Percentiles rank a stretch among this genome's conserved stretches.
Evolutionary conservation across 768 basidiomycete genomes (phyloP).

Genomic region (Plicaturopsis crispa): DNA sequence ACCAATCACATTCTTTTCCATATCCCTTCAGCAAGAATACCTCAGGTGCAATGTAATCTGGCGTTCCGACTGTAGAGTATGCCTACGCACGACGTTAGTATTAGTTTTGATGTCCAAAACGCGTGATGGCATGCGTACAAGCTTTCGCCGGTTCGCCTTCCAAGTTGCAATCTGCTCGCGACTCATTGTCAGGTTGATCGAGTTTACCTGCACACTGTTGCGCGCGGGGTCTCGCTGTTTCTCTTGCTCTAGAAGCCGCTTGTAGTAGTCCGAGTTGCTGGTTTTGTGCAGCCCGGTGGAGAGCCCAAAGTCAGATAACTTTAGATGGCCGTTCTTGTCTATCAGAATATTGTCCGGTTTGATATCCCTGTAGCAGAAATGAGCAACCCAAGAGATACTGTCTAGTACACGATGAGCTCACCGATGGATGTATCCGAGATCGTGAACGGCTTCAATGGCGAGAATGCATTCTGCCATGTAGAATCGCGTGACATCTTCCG

Average conservation of each 20-base stretch:
- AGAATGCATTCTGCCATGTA: constrained; percentile 99
- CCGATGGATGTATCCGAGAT: constrained; percentile 99
- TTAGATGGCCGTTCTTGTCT: constrained; percentile 94
- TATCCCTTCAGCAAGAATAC: constrained; percentile 97
- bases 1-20: constrained; percentile 99
- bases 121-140: constrained; percentile 50
- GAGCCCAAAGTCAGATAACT: constrained; percentile 96
- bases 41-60: constrained; percentile 85
- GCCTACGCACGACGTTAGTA: constrained; percentile 42
- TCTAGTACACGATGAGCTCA: constrained; percentile 25
- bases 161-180: constrained; percentile 96
- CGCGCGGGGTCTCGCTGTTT: constrained; percentile 59
- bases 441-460: constrained; percentile 97
- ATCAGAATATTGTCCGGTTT: constrained; percentile 99
- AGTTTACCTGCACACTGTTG: constrained; percentile 96
- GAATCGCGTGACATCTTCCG: constrained; percentile 96
- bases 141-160: constrained; percentile 96
- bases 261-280: constrained; percentile 91
- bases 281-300: constrained; percentile 97
- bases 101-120: too few species aligned
- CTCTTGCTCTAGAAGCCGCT: constrained; percentile 77
- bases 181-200: constrained; percentile 95
- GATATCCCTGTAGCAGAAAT: constrained; percentile 64
- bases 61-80: constrained; percentile 81
- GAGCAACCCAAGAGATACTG: neutral